A percentile compares a stretch with the other conserved stretches of the same genome.
Evolutionary conservation across 139 green algal species (phyloP).

Genomic region (Zygnema circumcarinatum): DNA sequence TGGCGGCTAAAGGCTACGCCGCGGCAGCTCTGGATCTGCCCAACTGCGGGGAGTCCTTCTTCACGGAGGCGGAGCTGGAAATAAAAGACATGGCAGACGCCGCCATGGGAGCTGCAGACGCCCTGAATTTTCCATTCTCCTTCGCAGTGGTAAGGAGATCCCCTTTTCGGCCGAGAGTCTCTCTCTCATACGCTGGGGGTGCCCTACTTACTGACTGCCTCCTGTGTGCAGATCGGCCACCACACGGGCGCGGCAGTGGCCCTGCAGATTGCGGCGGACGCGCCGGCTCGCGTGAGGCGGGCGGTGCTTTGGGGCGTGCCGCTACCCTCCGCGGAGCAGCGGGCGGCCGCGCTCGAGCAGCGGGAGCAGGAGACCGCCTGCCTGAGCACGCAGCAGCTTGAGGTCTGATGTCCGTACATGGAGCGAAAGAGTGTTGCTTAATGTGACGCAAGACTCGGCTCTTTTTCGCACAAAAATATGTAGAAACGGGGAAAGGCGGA

Average conservation of each 20-base stretch:
- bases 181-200: background rate
- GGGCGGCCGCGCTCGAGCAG: background rate
- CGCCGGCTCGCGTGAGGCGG: background rate
- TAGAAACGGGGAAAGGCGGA: too few relatives aligned
- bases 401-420: too few relatives aligned
- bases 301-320: slow-evolving; percentile 39
- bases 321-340: background rate
- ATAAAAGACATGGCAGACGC: background rate
- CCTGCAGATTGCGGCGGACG: background rate
- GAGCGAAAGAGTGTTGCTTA: too few relatives aligned
- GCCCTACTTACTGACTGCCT: background rate
- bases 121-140: background rate
- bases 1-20: slow-evolving; percentile 9
- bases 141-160: background rate
- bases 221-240: slow-evolving; percentile 1
- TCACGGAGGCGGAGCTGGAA: background rate
- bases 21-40: slow-evolving; percentile 25
- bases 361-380: background rate
- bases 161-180: background rate
- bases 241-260: slow-evolving; percentile 21
- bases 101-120: background rate
- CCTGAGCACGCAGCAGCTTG: background rate
- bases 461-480: too few relatives aligned
- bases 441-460: too few relatives aligned
- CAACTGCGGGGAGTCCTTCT: slow-evolving; percentile 23